These are phyloP conservation scores for Aotearoamyces nothofagi DNA, from an alignment of 2,329 filamentous ascomycete species.

Conservation along the genomic window DNA sequence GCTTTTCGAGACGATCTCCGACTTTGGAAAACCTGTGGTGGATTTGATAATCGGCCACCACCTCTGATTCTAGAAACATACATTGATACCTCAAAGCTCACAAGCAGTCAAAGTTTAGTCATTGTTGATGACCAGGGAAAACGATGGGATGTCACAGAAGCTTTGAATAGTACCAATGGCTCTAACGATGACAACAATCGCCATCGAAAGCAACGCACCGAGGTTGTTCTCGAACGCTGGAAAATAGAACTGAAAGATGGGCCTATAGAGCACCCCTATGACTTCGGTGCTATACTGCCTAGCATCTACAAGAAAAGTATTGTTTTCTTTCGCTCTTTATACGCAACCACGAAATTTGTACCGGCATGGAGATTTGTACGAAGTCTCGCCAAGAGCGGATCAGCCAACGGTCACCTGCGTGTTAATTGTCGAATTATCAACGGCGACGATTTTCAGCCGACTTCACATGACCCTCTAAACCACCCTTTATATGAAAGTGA, in stretches of 20 bases:
- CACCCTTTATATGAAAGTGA: constrained; percentile 52
- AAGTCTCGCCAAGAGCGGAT: constrained; percentile 53
- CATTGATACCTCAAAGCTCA: constrained; percentile 64
- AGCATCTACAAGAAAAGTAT: constrained; percentile 97
- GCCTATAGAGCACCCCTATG: constrained; percentile 30
- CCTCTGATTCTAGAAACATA: constrained; percentile 85
- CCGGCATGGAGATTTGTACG: constrained; percentile 75
- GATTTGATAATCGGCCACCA: constrained; percentile 61
- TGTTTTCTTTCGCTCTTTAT: constrained; percentile 82
- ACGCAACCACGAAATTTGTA: constrained; percentile 64
- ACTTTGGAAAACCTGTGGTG: constrained; percentile 69
- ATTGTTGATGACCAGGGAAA: constrained; percentile 80
- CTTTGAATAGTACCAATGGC: constrained; percentile 49
- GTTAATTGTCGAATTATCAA: constrained; percentile 68
- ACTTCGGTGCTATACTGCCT: constrained; percentile 52
- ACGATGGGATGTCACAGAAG: constrained; percentile 81
- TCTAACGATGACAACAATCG: constrained; percentile 17
- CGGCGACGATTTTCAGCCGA: constrained; percentile 34
- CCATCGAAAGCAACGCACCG: constrained; percentile 34
- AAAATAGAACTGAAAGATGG: constrained; percentile 62
- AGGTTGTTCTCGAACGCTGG: constrained; percentile 87
- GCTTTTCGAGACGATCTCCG: constrained; percentile 68
- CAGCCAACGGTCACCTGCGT: constrained; percentile 45
- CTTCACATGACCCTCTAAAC: constrained; percentile 52
- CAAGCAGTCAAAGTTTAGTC: constrained; percentile 74